phyloP scores from a whole-genome alignment of 257 asterid species.

The Plantago major region DNA sequence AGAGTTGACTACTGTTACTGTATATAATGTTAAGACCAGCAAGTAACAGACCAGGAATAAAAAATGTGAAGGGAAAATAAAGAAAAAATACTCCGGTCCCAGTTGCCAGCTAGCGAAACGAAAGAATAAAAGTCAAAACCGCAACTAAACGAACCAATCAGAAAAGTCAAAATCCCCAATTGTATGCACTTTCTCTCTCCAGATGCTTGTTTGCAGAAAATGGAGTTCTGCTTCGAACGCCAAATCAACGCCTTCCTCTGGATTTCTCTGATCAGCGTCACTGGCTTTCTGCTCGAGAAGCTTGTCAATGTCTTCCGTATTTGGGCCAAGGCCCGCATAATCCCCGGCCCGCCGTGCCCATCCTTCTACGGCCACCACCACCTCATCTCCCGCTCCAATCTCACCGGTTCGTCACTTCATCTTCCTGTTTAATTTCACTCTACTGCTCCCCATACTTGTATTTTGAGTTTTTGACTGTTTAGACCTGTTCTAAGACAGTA shows the following conservation, averaged over 20 bases:
- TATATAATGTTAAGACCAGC: too few relatives aligned
- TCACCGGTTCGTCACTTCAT: conserved; percentile 27
- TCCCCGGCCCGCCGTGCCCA: conserved; percentile 39
- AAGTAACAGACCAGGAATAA: not conserved
- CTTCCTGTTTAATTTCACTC: not conserved
- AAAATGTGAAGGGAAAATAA: not conserved
- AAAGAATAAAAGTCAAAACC: not conserved
- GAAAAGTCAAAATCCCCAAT: conserved; percentile 1
- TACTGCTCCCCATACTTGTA: conserved; percentile 16
- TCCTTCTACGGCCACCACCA: conserved; percentile 39
- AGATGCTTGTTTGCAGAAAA: conserved; percentile 4
- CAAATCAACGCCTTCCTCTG: conserved; percentile 37
- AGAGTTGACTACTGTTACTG: too few relatives aligned
- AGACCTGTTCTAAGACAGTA: conserved; percentile 14
- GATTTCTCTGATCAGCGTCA: conserved; percentile 25
- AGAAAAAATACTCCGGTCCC: not conserved
- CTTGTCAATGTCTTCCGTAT: conserved; percentile 26
- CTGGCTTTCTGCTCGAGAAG: conserved; percentile 29
- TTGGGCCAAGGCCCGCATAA: conserved; percentile 33
- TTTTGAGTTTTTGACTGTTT: conserved; percentile 29
- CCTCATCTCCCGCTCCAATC: conserved; percentile 33
- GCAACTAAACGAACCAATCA: not conserved
- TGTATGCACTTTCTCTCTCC: not conserved
- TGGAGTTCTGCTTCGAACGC: conserved; percentile 27
- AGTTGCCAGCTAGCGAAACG: too few relatives aligned